A percentile compares a stretch with the other conserved stretches of the same genome.
Conservation (phyloP, 2,329 filamentous ascomycete species). For the Cordyceps cateniannulata region DNA sequence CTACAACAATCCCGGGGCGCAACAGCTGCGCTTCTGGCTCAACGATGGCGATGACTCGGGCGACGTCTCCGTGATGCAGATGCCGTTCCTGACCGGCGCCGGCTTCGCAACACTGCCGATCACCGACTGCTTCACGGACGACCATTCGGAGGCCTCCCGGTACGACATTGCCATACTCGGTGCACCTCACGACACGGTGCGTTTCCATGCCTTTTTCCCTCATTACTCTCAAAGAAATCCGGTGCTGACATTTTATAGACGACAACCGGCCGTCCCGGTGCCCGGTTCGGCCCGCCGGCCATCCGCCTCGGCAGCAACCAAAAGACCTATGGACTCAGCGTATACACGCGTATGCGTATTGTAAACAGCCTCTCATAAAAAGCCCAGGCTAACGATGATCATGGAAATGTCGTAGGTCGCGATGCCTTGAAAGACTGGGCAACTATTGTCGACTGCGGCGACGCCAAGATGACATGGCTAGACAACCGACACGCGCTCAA, state of each 20-base stretch:
- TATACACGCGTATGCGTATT: slow-evolving; percentile 16
- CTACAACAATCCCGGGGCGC: slow-evolving; percentile 10
- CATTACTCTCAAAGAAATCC: background rate
- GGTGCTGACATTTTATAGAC: slow-evolving; percentile 10
- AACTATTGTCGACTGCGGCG: slow-evolving; percentile 73
- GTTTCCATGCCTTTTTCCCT: background rate
- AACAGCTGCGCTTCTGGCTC: slow-evolving; percentile 18
- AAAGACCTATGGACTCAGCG: slow-evolving; percentile 27
- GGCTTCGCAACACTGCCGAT: slow-evolving; percentile 21
- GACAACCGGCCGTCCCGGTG: slow-evolving; percentile 18
- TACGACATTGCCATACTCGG: slow-evolving; percentile 26
- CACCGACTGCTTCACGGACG: slow-evolving; percentile 20
- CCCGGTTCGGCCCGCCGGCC: slow-evolving; percentile 74
- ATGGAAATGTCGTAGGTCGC: slow-evolving; percentile 3
- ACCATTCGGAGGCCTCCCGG: slow-evolving; percentile 6
- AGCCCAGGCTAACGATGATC: background rate
- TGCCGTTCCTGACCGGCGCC: slow-evolving; percentile 15
- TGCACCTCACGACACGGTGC: slow-evolving; percentile 24
- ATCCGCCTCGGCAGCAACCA: slow-evolving; percentile 73
- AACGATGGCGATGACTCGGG: slow-evolving; percentile 13
- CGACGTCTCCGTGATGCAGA: slow-evolving; percentile 12
- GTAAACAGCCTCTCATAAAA: too few relatives aligned
- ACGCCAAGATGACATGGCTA: slow-evolving; percentile 30
- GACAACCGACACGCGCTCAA: slow-evolving; percentile 19
- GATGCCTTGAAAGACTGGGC: slow-evolving; percentile 48